Evolutionary conservation across 352 stramenopile genomes (phyloP).

Genomic region (Pythium dissimile): DNA sequence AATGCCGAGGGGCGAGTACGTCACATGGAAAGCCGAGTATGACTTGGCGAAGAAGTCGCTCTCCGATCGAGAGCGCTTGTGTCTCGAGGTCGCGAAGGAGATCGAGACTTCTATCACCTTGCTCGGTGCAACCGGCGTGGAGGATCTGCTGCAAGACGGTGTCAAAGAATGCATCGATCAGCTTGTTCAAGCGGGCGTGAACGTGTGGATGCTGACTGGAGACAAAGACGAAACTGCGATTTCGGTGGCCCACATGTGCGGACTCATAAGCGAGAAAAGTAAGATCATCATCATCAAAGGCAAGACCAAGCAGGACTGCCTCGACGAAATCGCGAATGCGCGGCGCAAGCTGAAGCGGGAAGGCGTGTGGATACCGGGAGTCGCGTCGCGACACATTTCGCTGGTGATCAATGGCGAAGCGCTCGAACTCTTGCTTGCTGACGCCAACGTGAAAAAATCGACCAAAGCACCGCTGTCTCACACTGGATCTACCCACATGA

Average conservation of each 20-base stretch:
- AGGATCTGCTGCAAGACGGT: constrained; percentile 96
- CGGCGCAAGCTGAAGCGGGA: constrained; percentile 71
- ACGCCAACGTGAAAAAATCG: constrained; percentile 23
- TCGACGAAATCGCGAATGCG: constrained; percentile 77
- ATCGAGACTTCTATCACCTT: constrained; percentile 88
- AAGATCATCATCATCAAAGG: constrained; percentile 85
- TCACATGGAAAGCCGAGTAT: constrained; percentile 71
- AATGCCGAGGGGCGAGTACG: constrained; percentile 58
- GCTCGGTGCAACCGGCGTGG: constrained; percentile 94
- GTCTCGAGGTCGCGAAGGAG: constrained; percentile 62
- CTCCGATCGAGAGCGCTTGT: constrained; percentile 54
- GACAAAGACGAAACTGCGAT: constrained; percentile 99
- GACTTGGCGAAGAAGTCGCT: constrained; percentile 64
- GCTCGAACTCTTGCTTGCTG: constrained; percentile 61
- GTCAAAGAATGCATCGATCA: constrained; percentile 96
- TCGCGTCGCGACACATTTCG: constrained; percentile 67
- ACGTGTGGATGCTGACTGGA: constrained; percentile 99
- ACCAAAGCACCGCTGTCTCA: not conserved
- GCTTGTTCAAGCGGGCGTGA: constrained; percentile 94
- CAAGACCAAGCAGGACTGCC: constrained; percentile 71
- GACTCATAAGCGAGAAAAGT: constrained; percentile 79
- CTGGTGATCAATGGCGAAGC: constrained; percentile 83
- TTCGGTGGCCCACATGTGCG: constrained; percentile 97
- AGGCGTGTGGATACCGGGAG: constrained; percentile 73
- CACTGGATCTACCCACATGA: constrained; percentile 2